Evolutionary conservation across 257 asterid genomes (phyloP), one percentile per base, ranked within the genome.

Genomic region (Echites panduratus): DNA sequence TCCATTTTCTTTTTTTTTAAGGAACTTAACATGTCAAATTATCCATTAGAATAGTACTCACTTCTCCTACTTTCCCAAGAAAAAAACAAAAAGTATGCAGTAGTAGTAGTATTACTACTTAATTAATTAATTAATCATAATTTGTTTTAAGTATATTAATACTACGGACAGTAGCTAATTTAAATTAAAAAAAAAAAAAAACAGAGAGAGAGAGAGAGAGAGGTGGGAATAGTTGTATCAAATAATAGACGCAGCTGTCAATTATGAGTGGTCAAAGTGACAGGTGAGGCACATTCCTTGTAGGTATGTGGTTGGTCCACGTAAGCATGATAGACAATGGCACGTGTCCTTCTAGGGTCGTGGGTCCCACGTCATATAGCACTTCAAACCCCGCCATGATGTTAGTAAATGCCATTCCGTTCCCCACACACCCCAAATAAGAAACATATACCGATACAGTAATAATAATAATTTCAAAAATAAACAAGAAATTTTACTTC

Each of bases 261-360:
- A 16, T 9, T 47, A 38, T 16, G 76, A 29, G 22, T 27, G 48
- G 50, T 72, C 70, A 49, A 72, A 45, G 76, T 65, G 57, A 49
- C 47, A 35, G 75, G 35, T 68, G 65, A 68, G 68, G 79, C 75
- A 70, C 71, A 27, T 76, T 76, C 75, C 29, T 48, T 73, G 56
- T 66, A 38, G 32, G 67, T 40, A 44, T 56, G 38, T 71, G 61
- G 70, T 71, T 67, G 70, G 63, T 67, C 66, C 73, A 58, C 69
- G 82, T 74, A 50, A 74, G 76, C 70, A 29, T 35, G 20, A 1
- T 59, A 8, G 73, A 45, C 75, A 68, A 16, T 3, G 66, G 64
- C 72, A 72, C 75, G 58, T 72, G 71, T 62, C 71, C 66, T 16
- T 24, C 64, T 68, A 20, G 71, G 54, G 50, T 24, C 24, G 6